A percentile compares a stretch with the other conserved stretches of the same genome.
These are phyloP conservation scores for Nemophila menziesii DNA, from an alignment of 257 asterid genomes.

Conservation along the genomic window DNA sequence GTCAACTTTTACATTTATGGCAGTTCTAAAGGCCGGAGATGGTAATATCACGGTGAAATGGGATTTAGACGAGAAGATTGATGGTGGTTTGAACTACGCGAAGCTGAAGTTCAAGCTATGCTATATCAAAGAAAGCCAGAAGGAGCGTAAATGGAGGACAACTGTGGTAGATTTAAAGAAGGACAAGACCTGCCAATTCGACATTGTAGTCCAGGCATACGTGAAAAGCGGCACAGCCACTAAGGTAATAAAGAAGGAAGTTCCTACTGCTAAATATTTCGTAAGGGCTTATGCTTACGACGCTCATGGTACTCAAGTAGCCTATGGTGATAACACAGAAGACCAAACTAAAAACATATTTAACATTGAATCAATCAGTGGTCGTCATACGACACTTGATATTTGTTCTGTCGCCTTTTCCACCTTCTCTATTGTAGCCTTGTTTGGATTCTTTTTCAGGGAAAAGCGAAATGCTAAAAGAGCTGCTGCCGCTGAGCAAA, in stretches of 20 bases:
- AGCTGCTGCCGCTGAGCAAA: background rate
- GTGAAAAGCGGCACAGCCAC: constrained; percentile 12
- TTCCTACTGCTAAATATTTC: constrained; percentile 31
- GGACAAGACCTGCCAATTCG: constrained; percentile 42
- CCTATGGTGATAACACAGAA: constrained; percentile 52
- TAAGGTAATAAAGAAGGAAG: constrained; percentile 21
- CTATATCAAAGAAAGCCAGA: constrained; percentile 34
- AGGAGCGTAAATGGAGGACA: constrained; percentile 42
- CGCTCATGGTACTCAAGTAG: constrained; percentile 27
- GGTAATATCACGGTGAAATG: constrained; percentile 22
- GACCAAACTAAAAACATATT: constrained; percentile 37
- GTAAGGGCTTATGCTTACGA: constrained; percentile 28
- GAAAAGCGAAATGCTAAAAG: constrained; percentile 45
- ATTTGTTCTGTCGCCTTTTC: constrained; percentile 56
- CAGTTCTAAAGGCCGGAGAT: constrained; percentile 36
- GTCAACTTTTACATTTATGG: background rate
- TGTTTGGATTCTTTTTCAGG: constrained; percentile 52
- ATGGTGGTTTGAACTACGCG: constrained; percentile 17
- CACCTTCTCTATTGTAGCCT: constrained; percentile 42
- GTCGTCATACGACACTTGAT: constrained; percentile 49
- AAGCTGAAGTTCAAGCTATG: constrained; percentile 24
- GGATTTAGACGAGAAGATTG: constrained; percentile 18
- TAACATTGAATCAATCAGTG: constrained; percentile 31
- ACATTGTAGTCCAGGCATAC: constrained; percentile 20
- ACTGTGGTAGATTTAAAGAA: constrained; percentile 23